Conservation (phyloP, 768 basidiomycete species). For the Auricularia heimuer region DNA sequence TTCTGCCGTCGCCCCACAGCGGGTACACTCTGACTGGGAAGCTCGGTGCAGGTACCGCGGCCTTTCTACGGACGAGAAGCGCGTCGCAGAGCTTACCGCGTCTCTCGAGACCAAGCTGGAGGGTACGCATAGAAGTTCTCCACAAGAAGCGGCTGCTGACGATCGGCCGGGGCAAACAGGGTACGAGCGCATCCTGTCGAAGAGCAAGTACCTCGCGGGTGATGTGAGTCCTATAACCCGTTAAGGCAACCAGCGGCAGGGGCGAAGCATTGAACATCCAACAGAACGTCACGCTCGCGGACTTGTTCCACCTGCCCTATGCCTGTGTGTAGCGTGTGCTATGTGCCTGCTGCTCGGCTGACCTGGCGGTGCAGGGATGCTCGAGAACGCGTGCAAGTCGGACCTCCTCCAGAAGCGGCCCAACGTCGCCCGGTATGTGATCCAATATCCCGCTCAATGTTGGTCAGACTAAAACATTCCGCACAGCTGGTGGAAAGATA, state of each 20-base stretch:
- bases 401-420: slow-evolving; percentile 4
- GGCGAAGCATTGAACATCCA: background rate
- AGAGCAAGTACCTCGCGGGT: slow-evolving; percentile 42
- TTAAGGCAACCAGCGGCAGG: background rate
- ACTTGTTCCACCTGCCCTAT: slow-evolving; percentile 18
- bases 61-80: background rate
- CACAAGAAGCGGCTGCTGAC: background rate
- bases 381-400: background rate
- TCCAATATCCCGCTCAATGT: too few species aligned
- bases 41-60: background rate
- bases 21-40: background rate
- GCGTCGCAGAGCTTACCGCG: background rate
- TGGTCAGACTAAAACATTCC: too few species aligned
- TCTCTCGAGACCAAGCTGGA: background rate
- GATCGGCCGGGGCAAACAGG: slow-evolving; percentile 12
- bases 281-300: slow-evolving; percentile 14
- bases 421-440: slow-evolving; percentile 5
- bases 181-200: slow-evolving; percentile 48
- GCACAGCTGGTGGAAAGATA: slow-evolving; percentile 4
- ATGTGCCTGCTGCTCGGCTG: too few species aligned
- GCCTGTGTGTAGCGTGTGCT: background rate
- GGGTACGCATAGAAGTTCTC: slow-evolving; percentile 12
- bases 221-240: slow-evolving; percentile 18
- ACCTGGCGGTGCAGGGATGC: background rate
- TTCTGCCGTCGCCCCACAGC: background rate